A percentile compares a stretch with the other conserved stretches of the same genome.
These are phyloP conservation scores for Candida orba DNA, from an alignment of 805 yeast genomes.

Conservation along the genomic window DNA sequence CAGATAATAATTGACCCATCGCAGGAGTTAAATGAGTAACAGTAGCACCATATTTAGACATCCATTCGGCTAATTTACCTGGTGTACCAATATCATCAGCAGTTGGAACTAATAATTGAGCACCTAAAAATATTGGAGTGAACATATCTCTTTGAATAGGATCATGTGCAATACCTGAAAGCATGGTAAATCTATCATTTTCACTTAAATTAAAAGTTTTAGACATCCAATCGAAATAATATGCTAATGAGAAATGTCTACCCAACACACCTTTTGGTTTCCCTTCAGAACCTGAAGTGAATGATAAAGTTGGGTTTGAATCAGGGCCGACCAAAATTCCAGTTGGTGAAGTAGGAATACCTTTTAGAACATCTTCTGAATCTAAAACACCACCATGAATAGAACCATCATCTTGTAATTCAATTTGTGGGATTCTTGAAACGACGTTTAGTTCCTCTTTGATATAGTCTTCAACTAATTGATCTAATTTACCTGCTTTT, in stretches of 20 bases:
- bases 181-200: constrained; percentile 90
- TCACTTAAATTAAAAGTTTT: constrained; percentile 69
- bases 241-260: constrained; percentile 93
- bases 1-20: constrained; percentile 95
- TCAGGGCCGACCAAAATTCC: constrained; percentile 97
- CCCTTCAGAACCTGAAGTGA: constrained; percentile 98
- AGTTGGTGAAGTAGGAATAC: constrained; percentile 50
- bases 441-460: constrained; percentile 62
- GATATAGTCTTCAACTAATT: constrained; percentile 73
- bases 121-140: constrained; percentile 95
- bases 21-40: constrained; percentile 99
- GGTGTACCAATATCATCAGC: constrained; percentile 98
- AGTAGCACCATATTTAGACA: constrained; percentile 82
- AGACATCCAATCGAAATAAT: constrained; percentile 99
- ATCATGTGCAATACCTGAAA: constrained; percentile 98
- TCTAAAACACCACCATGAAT: constrained; percentile 49
- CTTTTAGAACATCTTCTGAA: constrained; percentile 33
- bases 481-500: constrained; percentile 81
- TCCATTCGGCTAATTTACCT: constrained; percentile 96
- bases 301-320: constrained; percentile 91
- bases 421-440: constrained; percentile 69
- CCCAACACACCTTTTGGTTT: constrained; percentile 98
- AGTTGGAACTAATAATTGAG: constrained; percentile 87
- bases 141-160: constrained; percentile 99
- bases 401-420: constrained; percentile 68